Base-by-base conservation (phyloP, 2,329 filamentous ascomycete genomes). In the Sclerotinia subarctica region DNA sequence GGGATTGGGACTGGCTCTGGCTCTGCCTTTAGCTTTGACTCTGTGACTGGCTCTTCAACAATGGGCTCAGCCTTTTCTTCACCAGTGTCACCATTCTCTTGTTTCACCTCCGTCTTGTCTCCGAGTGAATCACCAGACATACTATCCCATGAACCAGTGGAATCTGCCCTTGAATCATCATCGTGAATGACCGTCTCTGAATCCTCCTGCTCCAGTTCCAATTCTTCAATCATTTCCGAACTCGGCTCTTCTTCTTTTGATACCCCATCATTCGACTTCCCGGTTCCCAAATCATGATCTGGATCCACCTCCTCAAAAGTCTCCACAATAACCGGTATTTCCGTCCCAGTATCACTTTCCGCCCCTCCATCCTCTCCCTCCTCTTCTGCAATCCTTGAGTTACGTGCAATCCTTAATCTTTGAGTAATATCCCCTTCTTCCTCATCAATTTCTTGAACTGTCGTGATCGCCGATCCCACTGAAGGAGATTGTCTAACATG, bases 401-500 rank as follows among this genome's bases (percentile, higher is more conserved):
- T 80, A 44, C 81, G 81, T 77, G 87, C 79, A 42, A 77, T 76
- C 68, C 77, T 81, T 59, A 87, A 73, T 72, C 79, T 83, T 66
- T 79, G 79, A 26, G 81, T 78, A 29, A 85, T 78, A 32, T 82
- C 80, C 2, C 80, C 80, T 74, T 90, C 87, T 69, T 96, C 93
- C 74, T 96, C 93, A 67, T 91, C 89, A 62, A 92, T 88, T 77
- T 96, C 93, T 47, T 92, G 85, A 19, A 96, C 93, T 0, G 92
- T 95, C 1, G 89, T 88, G 26, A 97, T 90, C 5, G 89, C 86
- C 65, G 89, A 92, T 60, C 91, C 90, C 19, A 90, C 90, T 19
- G 91, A 94, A 32, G 91, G 90, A 71, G 89, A 94, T 77, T 92
- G 91, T 74, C 92, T 84, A 72, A 87, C 89, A 78, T 97, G 93